These are phyloP conservation scores for Capsicum baccatum DNA, from an alignment of 257 asterid genomes.

Conservation along the genomic window DNA sequence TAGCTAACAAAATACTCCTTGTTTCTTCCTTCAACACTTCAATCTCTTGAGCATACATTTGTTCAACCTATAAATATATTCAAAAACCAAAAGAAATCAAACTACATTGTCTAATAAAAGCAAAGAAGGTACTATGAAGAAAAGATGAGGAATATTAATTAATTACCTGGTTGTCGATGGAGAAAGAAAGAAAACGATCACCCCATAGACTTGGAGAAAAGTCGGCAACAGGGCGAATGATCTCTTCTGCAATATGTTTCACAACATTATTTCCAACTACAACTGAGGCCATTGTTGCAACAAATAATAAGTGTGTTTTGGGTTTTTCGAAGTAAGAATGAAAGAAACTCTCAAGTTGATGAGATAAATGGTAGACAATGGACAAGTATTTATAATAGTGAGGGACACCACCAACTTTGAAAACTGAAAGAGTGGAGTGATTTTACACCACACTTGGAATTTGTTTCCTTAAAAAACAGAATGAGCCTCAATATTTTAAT, in stretches of 20 bases:
- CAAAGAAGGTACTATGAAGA: background rate
- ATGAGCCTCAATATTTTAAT: no score
- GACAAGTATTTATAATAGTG: no score
- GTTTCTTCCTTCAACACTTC: conserved; percentile 40
- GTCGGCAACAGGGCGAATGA: conserved; percentile 37
- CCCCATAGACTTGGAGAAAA: conserved; percentile 47
- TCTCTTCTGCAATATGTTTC: background rate
- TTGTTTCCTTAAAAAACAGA: no score
- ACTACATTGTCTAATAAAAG: background rate
- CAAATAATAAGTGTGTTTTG: background rate
- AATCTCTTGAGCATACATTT: conserved; percentile 25
- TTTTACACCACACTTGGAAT: no score
- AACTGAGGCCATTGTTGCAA: background rate
- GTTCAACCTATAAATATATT: background rate
- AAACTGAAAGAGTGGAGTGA: no score
- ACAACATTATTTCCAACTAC: background rate
- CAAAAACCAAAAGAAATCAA: background rate
- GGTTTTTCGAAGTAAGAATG: background rate
- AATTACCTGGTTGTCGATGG: background rate
- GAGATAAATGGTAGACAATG: background rate
- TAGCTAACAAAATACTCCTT: conserved; percentile 11
- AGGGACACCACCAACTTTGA: background rate
- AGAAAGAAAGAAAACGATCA: conserved; percentile 31
- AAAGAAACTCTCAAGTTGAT: background rate
- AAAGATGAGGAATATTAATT: background rate